phyloP scores from a whole-genome alignment of 2,329 filamentous ascomycete species.

The Aspergillus quadrilineatus region DNA sequence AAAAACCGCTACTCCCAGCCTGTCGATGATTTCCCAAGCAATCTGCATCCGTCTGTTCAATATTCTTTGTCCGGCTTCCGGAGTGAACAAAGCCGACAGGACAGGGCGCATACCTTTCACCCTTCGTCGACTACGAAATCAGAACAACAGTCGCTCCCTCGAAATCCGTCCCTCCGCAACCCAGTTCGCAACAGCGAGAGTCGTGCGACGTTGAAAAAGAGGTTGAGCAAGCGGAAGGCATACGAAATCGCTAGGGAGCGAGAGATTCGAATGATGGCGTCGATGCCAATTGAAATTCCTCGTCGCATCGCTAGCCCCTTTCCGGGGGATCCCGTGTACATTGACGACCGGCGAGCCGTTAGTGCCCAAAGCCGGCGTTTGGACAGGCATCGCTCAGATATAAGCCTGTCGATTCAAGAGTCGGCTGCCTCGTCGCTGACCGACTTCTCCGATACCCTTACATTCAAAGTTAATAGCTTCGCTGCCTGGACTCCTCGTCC shows the following conservation, averaged over 20 bases:
- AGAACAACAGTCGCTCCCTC: constrained; percentile 43
- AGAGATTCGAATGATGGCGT: constrained; percentile 82
- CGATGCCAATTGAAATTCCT: constrained; percentile 61
- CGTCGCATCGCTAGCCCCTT: constrained; percentile 61
- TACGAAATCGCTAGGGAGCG: constrained; percentile 77
- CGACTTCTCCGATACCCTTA: constrained; percentile 68
- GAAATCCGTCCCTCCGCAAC: constrained; percentile 50
- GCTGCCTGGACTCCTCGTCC: constrained; percentile 83
- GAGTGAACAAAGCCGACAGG: constrained; percentile 21
- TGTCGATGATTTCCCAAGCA: constrained; percentile 21
- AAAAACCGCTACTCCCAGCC: constrained; percentile 33
- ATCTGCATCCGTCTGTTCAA: constrained; percentile 16
- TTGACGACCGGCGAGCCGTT: constrained; percentile 47
- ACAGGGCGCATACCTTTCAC: constrained; percentile 32
- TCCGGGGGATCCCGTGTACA: constrained; percentile 60
- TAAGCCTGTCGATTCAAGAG: constrained; percentile 71
- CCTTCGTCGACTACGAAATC: constrained; percentile 35
- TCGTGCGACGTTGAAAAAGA: constrained; percentile 60
- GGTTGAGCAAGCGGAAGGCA: constrained; percentile 73
- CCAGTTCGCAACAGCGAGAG: constrained; percentile 59
- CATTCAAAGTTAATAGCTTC: constrained; percentile 77
- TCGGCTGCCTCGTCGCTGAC: constrained; percentile 77
- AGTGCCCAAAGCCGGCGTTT: constrained; percentile 56
- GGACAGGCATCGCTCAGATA: constrained; percentile 65
- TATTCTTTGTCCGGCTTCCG: constrained; percentile 25